A percentile compares a stretch with the other conserved stretches of the same genome.
Conservation (phyloP, 2,329 filamentous ascomycete genomes). For the Microdochium paspali region DNA sequence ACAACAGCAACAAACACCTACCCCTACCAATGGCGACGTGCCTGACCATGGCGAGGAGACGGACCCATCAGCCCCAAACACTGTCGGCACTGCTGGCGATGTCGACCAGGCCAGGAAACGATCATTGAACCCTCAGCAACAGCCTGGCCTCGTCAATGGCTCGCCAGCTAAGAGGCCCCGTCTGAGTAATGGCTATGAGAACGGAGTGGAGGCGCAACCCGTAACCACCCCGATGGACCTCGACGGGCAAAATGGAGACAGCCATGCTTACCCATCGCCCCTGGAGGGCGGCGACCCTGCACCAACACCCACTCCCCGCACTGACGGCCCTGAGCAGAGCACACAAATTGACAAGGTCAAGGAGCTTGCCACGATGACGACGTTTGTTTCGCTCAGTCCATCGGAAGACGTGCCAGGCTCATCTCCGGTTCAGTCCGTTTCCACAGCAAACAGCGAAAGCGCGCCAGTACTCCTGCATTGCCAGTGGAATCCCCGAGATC, state of each 20-base stretch:
- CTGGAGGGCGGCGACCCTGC: conserved; percentile 44
- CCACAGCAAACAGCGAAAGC: conserved; percentile 32
- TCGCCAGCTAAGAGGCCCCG: conserved; percentile 49
- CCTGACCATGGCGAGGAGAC: conserved; percentile 16
- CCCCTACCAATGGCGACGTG: conserved; percentile 23
- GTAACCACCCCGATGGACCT: conserved; percentile 51
- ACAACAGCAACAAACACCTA: conserved; percentile 19
- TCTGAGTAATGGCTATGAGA: conserved; percentile 54
- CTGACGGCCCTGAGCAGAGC: conserved; percentile 53
- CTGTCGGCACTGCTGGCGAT: conserved; percentile 22
- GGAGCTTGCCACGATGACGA: conserved; percentile 50
- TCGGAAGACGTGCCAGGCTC: conserved; percentile 25
- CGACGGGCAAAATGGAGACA: conserved; percentile 38
- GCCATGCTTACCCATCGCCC: conserved; percentile 58
- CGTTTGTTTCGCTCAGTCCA: conserved; percentile 45
- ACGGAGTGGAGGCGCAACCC: conserved; percentile 32
- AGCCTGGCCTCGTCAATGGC: conserved; percentile 38
- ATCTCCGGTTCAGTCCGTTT: conserved; percentile 22
- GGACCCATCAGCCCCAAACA: conserved; percentile 10
- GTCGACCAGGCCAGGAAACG: conserved; percentile 41
- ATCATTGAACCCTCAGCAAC: conserved; percentile 31
- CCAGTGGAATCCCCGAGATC: conserved; percentile 59
- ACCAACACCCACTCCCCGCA: conserved; percentile 41
- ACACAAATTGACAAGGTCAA: conserved; percentile 56
- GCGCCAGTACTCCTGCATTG: conserved; percentile 56